Evolutionary conservation across 768 basidiomycete species (phyloP).

Genomic region (Phylloporus sp.): DNA sequence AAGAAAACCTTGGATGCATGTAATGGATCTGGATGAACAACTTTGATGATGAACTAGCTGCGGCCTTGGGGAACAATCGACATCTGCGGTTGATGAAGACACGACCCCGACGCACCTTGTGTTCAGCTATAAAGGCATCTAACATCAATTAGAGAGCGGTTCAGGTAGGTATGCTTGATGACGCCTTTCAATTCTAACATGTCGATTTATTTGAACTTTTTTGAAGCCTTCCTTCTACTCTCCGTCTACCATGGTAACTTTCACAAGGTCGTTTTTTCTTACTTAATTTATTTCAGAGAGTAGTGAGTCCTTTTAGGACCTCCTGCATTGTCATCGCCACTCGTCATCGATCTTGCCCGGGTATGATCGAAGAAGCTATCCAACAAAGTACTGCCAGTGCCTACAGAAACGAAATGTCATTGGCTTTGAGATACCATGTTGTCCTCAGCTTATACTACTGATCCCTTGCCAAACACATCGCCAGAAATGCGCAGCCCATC

Average conservation of each 20-base stretch:
- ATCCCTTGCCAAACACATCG: not conserved
- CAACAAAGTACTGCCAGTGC: no score
- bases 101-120: slow-evolving; percentile 36
- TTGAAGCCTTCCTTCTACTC: no score
- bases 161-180: slow-evolving; percentile 12
- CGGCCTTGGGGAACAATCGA: slow-evolving; percentile 45
- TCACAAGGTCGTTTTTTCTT: no score
- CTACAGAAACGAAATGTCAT: no score
- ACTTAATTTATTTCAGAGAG: no score
- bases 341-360: no score
- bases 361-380: no score
- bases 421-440: not conserved
- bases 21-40: slow-evolving; percentile 59
- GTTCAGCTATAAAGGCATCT: slow-evolving; percentile 7
- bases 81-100: not conserved
- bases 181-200: slow-evolving; percentile 13
- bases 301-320: no score
- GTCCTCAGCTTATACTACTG: not conserved
- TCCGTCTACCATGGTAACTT: no score
- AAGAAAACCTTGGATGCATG: slow-evolving; percentile 50
- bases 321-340: no score
- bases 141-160: slow-evolving; percentile 1
- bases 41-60: slow-evolving; percentile 66
- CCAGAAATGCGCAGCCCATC: not conserved
- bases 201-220: no score